Percentiles rank a stretch among this genome's conserved stretches.
Conservation (phyloP, 1,284 basidiomycete genomes). For the Mycena citricolor region DNA sequence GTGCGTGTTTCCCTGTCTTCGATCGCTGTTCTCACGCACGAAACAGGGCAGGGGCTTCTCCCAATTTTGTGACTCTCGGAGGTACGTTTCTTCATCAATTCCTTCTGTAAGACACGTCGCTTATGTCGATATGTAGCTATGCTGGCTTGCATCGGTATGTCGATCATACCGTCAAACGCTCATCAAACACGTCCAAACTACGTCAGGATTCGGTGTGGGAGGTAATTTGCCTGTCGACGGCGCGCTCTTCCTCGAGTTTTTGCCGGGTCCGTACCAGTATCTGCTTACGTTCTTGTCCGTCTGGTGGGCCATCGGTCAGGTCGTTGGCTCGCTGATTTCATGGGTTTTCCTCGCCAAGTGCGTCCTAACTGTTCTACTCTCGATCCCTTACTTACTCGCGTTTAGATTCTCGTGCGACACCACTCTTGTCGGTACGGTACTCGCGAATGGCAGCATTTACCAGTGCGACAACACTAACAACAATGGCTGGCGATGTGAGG, state of each 20-base stretch:
- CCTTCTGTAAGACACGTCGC: too few species aligned
- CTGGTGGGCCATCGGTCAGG: constrained; percentile 71
- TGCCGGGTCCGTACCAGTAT: constrained; percentile 67
- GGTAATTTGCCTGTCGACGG: constrained; percentile 76
- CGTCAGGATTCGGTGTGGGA: constrained; percentile 52
- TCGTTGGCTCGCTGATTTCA: constrained; percentile 52
- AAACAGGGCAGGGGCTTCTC: constrained; percentile 18
- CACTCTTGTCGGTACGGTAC: constrained; percentile 9
- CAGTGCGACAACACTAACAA: constrained; percentile 21
- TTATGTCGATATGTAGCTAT: constrained; percentile 10
- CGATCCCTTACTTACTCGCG: background rate
- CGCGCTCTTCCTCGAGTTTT: constrained; percentile 73
- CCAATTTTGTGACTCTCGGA: constrained; percentile 18
- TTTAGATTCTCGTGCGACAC: constrained; percentile 20
- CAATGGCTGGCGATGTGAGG: constrained; percentile 20
- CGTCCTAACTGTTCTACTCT: constrained; percentile 25
- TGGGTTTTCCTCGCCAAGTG: constrained; percentile 35
- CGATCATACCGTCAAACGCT: too few species aligned
- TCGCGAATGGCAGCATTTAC: constrained; percentile 14
- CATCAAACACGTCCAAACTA: background rate
- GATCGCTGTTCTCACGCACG: background rate
- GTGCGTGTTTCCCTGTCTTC: constrained; percentile 5
- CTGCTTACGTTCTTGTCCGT: constrained; percentile 71
- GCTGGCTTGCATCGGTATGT: constrained; percentile 21
- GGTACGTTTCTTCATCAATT: constrained; percentile 2